Evolutionary conservation across 257 asterid genomes (phyloP).

Genomic region (Scutellaria minor): DNA sequence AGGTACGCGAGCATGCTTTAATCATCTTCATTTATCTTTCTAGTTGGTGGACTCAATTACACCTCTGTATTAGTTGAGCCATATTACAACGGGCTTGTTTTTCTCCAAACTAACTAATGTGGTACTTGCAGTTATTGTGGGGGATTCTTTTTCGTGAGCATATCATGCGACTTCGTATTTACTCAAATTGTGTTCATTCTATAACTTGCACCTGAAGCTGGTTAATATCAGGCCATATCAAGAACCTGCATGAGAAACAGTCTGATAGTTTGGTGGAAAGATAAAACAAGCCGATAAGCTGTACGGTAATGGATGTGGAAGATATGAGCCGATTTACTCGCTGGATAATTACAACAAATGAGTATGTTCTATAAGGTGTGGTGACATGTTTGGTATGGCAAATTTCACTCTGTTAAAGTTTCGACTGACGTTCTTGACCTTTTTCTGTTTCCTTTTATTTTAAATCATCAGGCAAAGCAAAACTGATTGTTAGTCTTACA

Average conservation of each 20-base stretch:
- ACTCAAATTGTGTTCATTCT: neutral
- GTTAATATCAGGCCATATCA: neutral
- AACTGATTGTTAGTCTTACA: too few relatives aligned
- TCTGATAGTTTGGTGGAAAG: constrained; percentile 3
- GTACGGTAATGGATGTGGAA: neutral
- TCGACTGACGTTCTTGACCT: too few relatives aligned
- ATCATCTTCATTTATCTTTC: constrained; percentile 9
- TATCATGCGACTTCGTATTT: neutral
- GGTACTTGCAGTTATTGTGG: neutral
- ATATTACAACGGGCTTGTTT: neutral
- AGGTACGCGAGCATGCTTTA: constrained; percentile 51
- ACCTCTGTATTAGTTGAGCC: neutral
- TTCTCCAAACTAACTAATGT: neutral
- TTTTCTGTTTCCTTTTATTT: too few relatives aligned
- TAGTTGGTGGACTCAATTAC: constrained; percentile 5
- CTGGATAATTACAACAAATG: neutral
- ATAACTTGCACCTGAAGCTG: neutral
- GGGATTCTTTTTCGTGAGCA: neutral
- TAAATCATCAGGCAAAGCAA: too few relatives aligned
- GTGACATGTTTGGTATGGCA: neutral
- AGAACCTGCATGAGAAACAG: neutral
- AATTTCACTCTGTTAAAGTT: constrained; percentile 10
- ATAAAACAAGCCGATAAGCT: neutral
- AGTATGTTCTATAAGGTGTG: neutral
- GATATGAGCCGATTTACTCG: neutral